These are phyloP conservation scores for Plasmodium cynomolgi DNA, from an alignment of 169 alveolate genomes.

Conservation along the genomic window DNA sequence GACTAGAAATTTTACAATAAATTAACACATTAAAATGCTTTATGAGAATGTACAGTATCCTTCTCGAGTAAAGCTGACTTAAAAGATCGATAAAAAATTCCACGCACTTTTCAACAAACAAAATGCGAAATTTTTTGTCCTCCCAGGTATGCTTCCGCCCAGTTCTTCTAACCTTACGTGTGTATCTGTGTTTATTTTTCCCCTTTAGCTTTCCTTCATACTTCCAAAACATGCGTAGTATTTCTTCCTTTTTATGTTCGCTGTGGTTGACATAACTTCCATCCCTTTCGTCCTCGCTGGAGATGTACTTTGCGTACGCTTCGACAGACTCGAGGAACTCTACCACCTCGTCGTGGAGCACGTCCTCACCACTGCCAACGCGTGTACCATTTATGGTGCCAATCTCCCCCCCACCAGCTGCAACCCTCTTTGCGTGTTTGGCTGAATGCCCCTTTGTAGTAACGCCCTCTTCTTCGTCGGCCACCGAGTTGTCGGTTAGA, in stretches of 20 bases:
- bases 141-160: not conserved
- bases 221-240: conserved; percentile 36
- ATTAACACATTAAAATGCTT: conserved; percentile 64
- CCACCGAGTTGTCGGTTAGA: not conserved
- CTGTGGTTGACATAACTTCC: not conserved
- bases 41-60: conserved; percentile 46
- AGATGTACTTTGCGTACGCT: not conserved
- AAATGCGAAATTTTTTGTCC: conserved; percentile 8
- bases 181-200: not conserved
- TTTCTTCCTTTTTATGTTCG: conserved; percentile 59
- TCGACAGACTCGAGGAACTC: conserved; percentile 8
- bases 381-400: not conserved
- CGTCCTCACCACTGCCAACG: not conserved
- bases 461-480: not conserved
- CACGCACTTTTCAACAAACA: conserved; percentile 68
- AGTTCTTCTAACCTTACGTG: not conserved
- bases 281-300: conserved; percentile 56
- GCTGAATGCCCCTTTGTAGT: not conserved
- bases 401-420: not conserved
- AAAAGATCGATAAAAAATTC: conserved; percentile 71
- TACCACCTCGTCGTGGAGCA: not conserved
- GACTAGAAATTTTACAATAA: conserved; percentile 68
- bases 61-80: conserved; percentile 72
- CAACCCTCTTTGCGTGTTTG: not conserved
- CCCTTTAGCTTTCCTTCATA: conserved; percentile 40